Evolutionary conservation across 2,329 filamentous ascomycete species (phyloP), one percentile per base, ranked within the genome.

Genomic region (Raffaelea albimanens): DNA sequence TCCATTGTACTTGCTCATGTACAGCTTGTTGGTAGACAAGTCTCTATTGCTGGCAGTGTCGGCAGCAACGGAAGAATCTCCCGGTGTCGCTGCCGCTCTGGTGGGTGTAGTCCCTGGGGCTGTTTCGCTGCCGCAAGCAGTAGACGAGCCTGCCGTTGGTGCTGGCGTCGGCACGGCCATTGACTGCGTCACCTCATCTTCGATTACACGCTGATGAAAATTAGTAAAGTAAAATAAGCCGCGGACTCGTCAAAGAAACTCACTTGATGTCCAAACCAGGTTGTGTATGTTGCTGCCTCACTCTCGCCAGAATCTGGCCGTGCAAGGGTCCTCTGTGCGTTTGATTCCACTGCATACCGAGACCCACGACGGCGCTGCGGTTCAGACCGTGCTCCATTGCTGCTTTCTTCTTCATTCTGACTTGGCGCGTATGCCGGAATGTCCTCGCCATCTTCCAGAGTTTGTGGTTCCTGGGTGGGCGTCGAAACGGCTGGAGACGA

Each of bases 221-320:
- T 29, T 29, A n/a, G 25, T 29, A 7, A 29, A 13, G 13, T 13
- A 19, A 40, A 20, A 21, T 13, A 5, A 9, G 10, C n/a, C 9
- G 20, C 16, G 5, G 18, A 40, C 9, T 20, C 11, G 38, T 20
- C n/a, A 19, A 14, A 20, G 19, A 20, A 40, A 40, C 38, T 5
- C n/a, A 40, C 38, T 34, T 51, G 39, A 18, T 51, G 49, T 18
- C 49, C 49, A 38, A 48, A 46, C 49, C 45, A 51, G 3, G 47
- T 49, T 5, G 38, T 45, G 39, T 49, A 49, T 3, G 40, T 48
- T 10, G 39, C 18, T 3, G 19, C 29, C 10, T 29, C 25, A 13
- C 7, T 13, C 25, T 29, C 25, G 25, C 7, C 25, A 7, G 25
- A 18, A 8, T 18, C 16, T 16, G 3, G 3, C 18, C 8, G 41